A percentile compares a stretch with the other conserved stretches of the same genome.
phyloP scores from a whole-genome alignment of 495 filamentous ascomycete genomes.

The Neurospora sp. region DNA sequence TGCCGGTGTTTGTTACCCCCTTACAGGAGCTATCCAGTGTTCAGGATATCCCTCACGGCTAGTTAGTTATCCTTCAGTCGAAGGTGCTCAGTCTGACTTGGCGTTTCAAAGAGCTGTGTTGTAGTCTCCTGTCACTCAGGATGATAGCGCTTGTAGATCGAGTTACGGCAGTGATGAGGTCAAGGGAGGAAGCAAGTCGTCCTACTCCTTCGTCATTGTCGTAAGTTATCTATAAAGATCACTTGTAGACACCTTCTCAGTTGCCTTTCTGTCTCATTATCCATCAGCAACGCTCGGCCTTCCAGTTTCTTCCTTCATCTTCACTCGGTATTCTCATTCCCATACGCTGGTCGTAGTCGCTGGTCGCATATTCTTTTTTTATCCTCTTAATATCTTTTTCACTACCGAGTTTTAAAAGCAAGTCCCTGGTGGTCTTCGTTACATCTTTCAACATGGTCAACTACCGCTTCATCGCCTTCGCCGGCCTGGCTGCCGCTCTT shows the following conservation, averaged over 20 bases:
- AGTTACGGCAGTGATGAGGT: not conserved
- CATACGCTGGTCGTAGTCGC: constrained; percentile 30
- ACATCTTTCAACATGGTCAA: constrained; percentile 30
- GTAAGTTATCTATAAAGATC: not conserved
- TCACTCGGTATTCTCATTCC: constrained; percentile 9
- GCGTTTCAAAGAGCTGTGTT: not conserved
- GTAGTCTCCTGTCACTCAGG: not conserved
- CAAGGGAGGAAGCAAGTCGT: not conserved
- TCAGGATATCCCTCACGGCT: not conserved
- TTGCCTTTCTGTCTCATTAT: constrained; percentile 22
- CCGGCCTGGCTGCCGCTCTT: constrained; percentile 36
- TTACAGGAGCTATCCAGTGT: not conserved
- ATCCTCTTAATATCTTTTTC: constrained; percentile 3
- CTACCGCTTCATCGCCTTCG: constrained; percentile 29
- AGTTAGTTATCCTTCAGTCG: not conserved
- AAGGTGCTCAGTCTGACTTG: not conserved
- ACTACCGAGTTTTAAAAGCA: not conserved
- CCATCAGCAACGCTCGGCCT: constrained; percentile 25
- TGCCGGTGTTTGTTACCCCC: not conserved
- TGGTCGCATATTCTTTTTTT: constrained; percentile 24
- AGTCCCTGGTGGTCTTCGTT: not conserved
- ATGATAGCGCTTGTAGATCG: not conserved
- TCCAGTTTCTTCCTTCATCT: constrained; percentile 19
- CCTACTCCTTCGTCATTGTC: not conserved
- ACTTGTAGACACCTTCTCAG: not conserved